Base-by-base conservation (phyloP, 768 basidiomycete species). In the Polyporus arcularius region DNA sequence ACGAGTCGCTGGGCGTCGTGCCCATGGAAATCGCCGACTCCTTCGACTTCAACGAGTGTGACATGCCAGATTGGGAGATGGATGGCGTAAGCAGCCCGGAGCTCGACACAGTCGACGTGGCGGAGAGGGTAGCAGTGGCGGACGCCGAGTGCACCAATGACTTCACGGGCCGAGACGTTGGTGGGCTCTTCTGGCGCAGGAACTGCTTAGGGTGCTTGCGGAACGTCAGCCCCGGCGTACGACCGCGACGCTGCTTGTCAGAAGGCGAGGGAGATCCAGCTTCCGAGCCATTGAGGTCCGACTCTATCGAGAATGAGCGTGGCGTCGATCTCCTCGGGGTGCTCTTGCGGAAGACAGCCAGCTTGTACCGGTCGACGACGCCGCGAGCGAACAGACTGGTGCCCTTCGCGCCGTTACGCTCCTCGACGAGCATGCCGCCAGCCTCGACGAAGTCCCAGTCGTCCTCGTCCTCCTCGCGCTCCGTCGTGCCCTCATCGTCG, bases 371-470 rank as follows among this genome's bases (percentile, higher is more conserved):
- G 71, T 96, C 94, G 53, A 94, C 92, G 50, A 95, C 90, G 5
- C 94, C 94, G n/a, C 93, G 86, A 45, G 94, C 89, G 70, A 94
- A 95, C 41, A 95, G 80, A 69, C 88, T 94, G 18, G 85, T 84
- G 7, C 86, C 92, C 69, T 87, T 86, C 28, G 87, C 77, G 16
- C 92, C 92, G 62, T 94, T 94, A 61, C 87, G 81, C 58, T 93
- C 92, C 70, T 92, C 92, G n/a, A 85, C 86, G 46, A 71, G 70
- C 9, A 67, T 65, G 64, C 89, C 88, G 5, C 77, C 90, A 41
- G 83, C 84, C 67, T 94, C 91, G 61, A 96, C 82, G 63, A 95
- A 84, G 81, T 95, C 94, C 94, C 94, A 96, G 58, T 94, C 94
- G 43, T 93, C 90, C 53, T 94, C 92, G 55, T 88, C 85, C 18